These are phyloP conservation scores for Holtermannia corniformis DNA, from an alignment of 768 basidiomycete genomes.

Conservation along the genomic window DNA sequence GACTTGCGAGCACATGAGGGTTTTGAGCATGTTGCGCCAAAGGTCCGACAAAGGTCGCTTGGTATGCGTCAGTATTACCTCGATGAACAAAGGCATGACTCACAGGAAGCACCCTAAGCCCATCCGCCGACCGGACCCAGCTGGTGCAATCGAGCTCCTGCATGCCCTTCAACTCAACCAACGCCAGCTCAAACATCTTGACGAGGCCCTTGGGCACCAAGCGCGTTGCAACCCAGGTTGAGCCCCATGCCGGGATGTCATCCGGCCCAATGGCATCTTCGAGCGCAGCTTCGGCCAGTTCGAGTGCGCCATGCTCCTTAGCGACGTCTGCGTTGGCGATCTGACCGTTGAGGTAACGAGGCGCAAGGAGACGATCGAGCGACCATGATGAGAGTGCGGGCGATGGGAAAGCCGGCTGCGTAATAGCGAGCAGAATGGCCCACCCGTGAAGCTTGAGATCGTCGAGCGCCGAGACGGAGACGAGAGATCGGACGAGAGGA, in stretches of 20 bases:
- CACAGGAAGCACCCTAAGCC: constrained; percentile 12
- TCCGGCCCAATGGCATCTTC: constrained; percentile 12
- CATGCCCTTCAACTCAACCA: constrained; percentile 18
- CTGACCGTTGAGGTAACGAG: constrained; percentile 24
- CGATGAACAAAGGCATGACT: too few species aligned
- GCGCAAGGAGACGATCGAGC: constrained; percentile 23
- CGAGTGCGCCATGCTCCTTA: constrained; percentile 8
- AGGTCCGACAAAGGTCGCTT: constrained; percentile 7
- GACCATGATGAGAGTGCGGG: constrained; percentile 6
- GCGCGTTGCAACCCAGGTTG: constrained; percentile 16
- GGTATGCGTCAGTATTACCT: too few species aligned
- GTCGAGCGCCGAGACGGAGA: constrained; percentile 22
- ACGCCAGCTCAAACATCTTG: constrained; percentile 16
- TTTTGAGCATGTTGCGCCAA: constrained; percentile 22
- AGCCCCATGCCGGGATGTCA: constrained; percentile 31
- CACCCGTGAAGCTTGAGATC: constrained; percentile 25
- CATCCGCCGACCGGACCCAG: constrained; percentile 8
- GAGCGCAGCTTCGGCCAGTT: constrained; percentile 15
- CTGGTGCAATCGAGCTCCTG: constrained; percentile 2
- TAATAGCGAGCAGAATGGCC: constrained; percentile 30
- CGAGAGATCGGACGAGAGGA: constrained; percentile 54
- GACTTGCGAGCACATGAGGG: constrained; percentile 9
- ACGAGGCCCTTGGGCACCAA: constrained; percentile 13
- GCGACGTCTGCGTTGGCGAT: constrained; percentile 16
- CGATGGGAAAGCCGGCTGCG: constrained; percentile 2